A percentile compares a stretch with the other conserved stretches of the same genome.
Conservation (phyloP, 495 filamentous ascomycete genomes). For the Xylaria venustula region DNA sequence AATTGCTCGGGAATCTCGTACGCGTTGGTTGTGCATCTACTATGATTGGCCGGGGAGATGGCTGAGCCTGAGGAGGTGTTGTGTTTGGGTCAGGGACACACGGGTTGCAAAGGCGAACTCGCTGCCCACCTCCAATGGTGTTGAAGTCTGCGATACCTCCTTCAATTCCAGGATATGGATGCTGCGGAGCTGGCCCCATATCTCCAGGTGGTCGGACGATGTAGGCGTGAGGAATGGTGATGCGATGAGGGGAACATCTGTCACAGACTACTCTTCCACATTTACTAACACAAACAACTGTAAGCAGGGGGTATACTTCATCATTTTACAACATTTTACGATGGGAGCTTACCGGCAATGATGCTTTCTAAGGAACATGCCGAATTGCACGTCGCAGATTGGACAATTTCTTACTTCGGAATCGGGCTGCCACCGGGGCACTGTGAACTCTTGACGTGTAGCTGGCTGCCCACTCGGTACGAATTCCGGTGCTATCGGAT, state of each 20-base stretch:
- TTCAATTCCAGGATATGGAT: slow-evolving; percentile 37
- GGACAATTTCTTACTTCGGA: slow-evolving; percentile 73
- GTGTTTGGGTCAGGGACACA: slow-evolving; percentile 91
- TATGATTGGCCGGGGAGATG: slow-evolving; percentile 12
- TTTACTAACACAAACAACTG: slow-evolving; percentile 55
- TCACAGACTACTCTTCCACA: slow-evolving; percentile 94
- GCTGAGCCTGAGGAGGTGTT: slow-evolving; percentile 53
- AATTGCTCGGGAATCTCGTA: slow-evolving; percentile 29
- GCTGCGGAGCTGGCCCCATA: slow-evolving; percentile 43
- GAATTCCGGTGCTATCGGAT: slow-evolving; percentile 6
- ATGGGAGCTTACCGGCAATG: slow-evolving; percentile 68
- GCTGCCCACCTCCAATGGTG: slow-evolving; percentile 70
- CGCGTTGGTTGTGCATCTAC: slow-evolving; percentile 18
- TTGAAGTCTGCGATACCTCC: slow-evolving; percentile 43
- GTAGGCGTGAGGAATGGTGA: slow-evolving; percentile 89
- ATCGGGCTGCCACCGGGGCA: slow-evolving; percentile 87
- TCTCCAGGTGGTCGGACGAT: slow-evolving; percentile 79
- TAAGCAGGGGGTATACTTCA: slow-evolving; percentile 12
- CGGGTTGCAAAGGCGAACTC: slow-evolving; percentile 90
- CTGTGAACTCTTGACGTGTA: slow-evolving; percentile 32
- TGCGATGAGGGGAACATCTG: slow-evolving; percentile 88
- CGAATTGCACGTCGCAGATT: slow-evolving; percentile 75
- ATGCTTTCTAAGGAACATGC: slow-evolving; percentile 86
- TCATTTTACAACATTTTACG: not conserved
- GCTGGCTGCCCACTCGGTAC: not conserved